Evolutionary conservation across 2,329 filamentous ascomycete species (phyloP).

Genomic region (Colletotrichum somersetense): DNA sequence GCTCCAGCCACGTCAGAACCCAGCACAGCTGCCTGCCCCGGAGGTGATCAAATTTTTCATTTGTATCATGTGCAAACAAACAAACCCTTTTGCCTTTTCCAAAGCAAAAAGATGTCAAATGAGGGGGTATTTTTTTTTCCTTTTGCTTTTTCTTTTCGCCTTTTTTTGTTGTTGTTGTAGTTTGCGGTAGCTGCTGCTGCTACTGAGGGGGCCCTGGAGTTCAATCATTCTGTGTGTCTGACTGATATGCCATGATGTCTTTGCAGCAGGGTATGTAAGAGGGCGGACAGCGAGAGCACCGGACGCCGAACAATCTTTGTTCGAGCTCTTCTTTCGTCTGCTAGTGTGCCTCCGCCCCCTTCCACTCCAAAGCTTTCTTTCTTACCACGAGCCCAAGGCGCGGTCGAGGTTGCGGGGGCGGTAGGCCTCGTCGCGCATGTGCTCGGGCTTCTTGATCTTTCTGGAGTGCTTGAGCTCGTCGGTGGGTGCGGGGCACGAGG

Average conservation of each 20-base stretch:
- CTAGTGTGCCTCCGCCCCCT: not conserved
- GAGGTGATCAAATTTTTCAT: slow-evolving; percentile 10
- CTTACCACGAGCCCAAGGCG: slow-evolving; percentile 27
- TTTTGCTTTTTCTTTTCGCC: not conserved
- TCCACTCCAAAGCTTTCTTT: not conserved
- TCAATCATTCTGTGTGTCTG: not conserved
- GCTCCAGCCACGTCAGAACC: slow-evolving; percentile 7
- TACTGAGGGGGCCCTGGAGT: not conserved
- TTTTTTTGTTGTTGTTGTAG: not conserved
- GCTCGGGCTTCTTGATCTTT: not conserved
- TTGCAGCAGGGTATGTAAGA: not conserved
- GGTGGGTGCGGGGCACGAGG: slow-evolving; percentile 18
- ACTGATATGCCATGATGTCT: slow-evolving; percentile 24
- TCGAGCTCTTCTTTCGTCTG: not conserved
- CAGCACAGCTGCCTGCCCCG: slow-evolving; percentile 29
- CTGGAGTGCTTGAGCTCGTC: not conserved
- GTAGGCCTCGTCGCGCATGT: slow-evolving; percentile 10
- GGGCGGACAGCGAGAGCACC: not conserved
- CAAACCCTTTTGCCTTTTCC: not conserved
- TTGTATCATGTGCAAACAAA: slow-evolving; percentile 16
- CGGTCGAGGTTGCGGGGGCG: slow-evolving; percentile 29
- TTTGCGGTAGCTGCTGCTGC: not conserved
- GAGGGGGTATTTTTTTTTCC: not conserved
- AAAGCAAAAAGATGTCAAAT: not conserved
- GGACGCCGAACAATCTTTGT: not conserved